Conservation (phyloP, 2,329 filamentous ascomycete species). For the Pseudonectria foliicola region DNA sequence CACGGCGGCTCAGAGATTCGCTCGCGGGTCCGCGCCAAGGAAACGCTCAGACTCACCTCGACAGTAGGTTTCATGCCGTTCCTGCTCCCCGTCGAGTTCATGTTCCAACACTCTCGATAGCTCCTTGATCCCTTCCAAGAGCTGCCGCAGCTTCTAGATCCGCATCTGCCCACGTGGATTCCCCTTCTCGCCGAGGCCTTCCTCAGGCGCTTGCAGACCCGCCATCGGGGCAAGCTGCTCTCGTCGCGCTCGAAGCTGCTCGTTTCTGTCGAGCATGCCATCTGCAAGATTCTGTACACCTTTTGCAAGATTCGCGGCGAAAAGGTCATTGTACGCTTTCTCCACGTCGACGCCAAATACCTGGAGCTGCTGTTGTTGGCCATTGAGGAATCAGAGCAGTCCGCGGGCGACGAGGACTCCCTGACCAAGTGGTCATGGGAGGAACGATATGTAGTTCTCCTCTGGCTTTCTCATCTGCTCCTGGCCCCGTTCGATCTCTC, state of each 20-base stretch:
- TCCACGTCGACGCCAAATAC: conserved; percentile 83
- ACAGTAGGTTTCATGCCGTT: conserved; percentile 29
- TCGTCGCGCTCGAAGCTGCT: conserved; percentile 33
- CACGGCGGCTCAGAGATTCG: conserved; percentile 36
- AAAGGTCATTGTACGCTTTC: conserved; percentile 84
- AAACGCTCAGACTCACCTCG: conserved; percentile 41
- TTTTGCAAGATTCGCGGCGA: conserved; percentile 92
- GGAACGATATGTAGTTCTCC: conserved; percentile 75
- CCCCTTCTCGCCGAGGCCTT: conserved; percentile 70
- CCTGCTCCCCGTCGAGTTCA: conserved; percentile 1
- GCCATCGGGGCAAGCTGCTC: conserved; percentile 32
- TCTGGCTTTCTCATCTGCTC: conserved; percentile 81
- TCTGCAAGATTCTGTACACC: conserved; percentile 75
- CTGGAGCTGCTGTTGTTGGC: conserved; percentile 73
- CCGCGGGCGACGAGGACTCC: conserved; percentile 10
- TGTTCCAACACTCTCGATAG: conserved; percentile 17
- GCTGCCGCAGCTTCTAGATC: conserved; percentile 86
- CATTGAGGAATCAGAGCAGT: conserved; percentile 54
- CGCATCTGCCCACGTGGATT: conserved; percentile 69
- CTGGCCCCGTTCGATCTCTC: conserved; percentile 85
- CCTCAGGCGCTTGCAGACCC: conserved; percentile 53
- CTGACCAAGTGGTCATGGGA: conserved; percentile 62
- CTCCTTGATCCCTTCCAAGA: conserved; percentile 87
- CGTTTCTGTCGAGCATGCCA: conserved; percentile 57
- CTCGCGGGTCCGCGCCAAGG: conserved; percentile 41